Percentiles rank a stretch among this genome's conserved stretches.
Evolutionary conservation across 1,284 basidiomycete genomes (phyloP).

Genomic region (Entoloma clypeatum): DNA sequence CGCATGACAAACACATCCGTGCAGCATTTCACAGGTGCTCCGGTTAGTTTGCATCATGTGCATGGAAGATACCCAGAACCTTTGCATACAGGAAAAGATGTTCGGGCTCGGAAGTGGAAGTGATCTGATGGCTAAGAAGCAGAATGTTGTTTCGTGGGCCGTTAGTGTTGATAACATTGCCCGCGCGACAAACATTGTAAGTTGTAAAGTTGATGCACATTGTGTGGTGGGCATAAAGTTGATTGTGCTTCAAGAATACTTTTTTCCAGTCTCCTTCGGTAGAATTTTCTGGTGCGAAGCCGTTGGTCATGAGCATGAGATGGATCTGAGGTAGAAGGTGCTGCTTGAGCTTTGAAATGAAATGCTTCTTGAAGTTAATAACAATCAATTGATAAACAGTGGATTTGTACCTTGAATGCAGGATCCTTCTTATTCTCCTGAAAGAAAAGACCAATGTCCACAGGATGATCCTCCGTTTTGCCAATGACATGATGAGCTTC

Average conservation of each 20-base stretch:
- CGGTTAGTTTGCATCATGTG: too few species aligned
- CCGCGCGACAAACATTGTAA: background rate
- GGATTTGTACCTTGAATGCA: background rate
- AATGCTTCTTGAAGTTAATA: background rate
- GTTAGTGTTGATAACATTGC: background rate
- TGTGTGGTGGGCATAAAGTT: too few species aligned
- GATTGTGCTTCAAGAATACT: background rate
- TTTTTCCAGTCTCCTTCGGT: background rate
- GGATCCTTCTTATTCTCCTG: background rate
- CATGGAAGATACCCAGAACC: too few species aligned
- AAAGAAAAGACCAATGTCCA: background rate
- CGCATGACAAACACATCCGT: too few species aligned
- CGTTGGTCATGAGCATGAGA: background rate
- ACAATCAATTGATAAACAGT: background rate
- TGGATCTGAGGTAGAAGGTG: background rate
- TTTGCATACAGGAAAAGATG: too few species aligned
- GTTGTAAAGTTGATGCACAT: background rate
- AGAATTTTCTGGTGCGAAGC: background rate
- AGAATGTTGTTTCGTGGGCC: too few species aligned
- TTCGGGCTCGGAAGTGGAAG: too few species aligned
- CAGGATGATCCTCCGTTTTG: too few species aligned
- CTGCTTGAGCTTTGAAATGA: background rate
- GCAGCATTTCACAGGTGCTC: too few species aligned
- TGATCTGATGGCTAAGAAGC: too few species aligned
- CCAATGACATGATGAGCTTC: background rate